These are phyloP conservation scores for Kitagawia praeruptora DNA, from an alignment of 129 eudicot genomes.

Conservation along the genomic window DNA sequence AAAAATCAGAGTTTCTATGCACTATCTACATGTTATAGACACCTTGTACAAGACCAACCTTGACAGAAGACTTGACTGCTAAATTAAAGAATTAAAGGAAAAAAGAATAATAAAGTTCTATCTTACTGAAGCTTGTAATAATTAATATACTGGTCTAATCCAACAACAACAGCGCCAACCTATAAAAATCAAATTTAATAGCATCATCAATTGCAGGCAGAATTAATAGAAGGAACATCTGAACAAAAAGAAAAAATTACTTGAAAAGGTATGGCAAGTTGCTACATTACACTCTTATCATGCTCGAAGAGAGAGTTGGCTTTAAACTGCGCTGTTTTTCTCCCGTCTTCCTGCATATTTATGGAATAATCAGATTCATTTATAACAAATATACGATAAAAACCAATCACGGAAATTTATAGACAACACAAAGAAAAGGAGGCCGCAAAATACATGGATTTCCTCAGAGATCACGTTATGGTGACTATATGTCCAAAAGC, in stretches of 20 bases:
- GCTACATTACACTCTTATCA: conserved; percentile 72
- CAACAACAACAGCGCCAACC: conserved; percentile 99
- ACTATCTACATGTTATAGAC: not conserved
- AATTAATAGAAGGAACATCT: not conserved
- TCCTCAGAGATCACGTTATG: not conserved
- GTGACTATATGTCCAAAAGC: conserved; percentile 4
- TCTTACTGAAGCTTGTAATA: conserved; percentile 90
- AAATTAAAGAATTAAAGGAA: not conserved
- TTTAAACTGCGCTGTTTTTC: conserved; percentile 56
- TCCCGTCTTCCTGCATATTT: conserved; percentile 70
- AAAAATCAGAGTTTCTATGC: not conserved
- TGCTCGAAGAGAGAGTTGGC: conserved; percentile 60
- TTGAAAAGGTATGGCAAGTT: conserved; percentile 16
- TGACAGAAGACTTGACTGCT: not conserved
- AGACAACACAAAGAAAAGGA: not conserved
- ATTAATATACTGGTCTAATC: conserved; percentile 68
- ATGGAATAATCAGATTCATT: not conserved
- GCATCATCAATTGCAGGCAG: not conserved
- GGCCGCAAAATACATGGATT: not conserved
- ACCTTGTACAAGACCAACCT: not conserved
- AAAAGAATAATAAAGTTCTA: not conserved
- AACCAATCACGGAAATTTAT: not conserved
- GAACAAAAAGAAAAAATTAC: not conserved
- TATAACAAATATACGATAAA: not conserved
- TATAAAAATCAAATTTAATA: conserved; percentile 19